These are phyloP conservation scores for Yamadazyma taylorii DNA, from an alignment of 1,139 yeast species.

Conservation along the genomic window DNA sequence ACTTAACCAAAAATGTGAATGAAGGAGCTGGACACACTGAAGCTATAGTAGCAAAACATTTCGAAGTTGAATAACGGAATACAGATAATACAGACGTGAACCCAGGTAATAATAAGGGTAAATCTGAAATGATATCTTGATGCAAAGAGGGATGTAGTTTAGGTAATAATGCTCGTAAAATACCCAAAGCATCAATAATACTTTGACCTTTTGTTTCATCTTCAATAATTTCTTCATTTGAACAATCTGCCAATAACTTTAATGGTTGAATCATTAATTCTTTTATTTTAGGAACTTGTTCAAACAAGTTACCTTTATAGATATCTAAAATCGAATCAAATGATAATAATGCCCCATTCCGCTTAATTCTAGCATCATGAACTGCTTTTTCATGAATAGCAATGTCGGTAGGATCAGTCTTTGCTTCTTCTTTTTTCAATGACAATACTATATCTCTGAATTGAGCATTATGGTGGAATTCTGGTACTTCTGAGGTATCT, in stretches of 20 bases:
- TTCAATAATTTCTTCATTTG: slow-evolving; percentile 36
- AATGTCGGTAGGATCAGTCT: slow-evolving; percentile 65
- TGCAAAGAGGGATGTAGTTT: slow-evolving; percentile 53
- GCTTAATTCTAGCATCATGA: slow-evolving; percentile 73
- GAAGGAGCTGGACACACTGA: slow-evolving; percentile 71
- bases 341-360: slow-evolving; percentile 79
- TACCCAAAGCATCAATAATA: slow-evolving; percentile 83
- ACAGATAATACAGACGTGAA: slow-evolving; percentile 73
- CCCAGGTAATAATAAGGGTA: slow-evolving; percentile 58
- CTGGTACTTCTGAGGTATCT: slow-evolving; percentile 95
- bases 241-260: slow-evolving; percentile 23
- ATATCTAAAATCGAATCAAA: slow-evolving; percentile 53
- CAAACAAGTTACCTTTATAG: slow-evolving; percentile 58
- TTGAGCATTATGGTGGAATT: slow-evolving; percentile 67
- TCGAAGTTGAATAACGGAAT: slow-evolving; percentile 86
- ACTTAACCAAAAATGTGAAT: slow-evolving; percentile 77
- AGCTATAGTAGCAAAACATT: slow-evolving; percentile 82
- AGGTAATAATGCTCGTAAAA: slow-evolving; percentile 73
- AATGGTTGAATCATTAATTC: slow-evolving; percentile 71
- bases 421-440: slow-evolving; percentile 75
- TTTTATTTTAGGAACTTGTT: slow-evolving; percentile 64
- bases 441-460: slow-evolving; percentile 65
- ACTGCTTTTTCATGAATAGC: slow-evolving; percentile 64
- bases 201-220: slow-evolving; percentile 68
- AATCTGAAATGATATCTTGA: slow-evolving; percentile 44